Evolutionary conservation across 306 rosid species (phyloP).

Genomic region (Benincasa hispida): DNA sequence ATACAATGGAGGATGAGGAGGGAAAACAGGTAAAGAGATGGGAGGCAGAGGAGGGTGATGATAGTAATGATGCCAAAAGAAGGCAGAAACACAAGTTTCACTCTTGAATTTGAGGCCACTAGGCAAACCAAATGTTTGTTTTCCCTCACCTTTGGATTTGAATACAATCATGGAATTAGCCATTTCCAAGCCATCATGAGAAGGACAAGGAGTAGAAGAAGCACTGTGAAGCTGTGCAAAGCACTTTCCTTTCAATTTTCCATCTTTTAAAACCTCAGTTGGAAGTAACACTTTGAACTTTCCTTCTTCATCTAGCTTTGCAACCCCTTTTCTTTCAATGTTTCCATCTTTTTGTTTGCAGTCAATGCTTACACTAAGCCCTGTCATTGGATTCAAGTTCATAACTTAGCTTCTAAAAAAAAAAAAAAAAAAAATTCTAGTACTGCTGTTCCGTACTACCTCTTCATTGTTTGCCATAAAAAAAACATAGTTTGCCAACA

Average conservation of each 20-base stretch:
- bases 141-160: conserved; percentile 28
- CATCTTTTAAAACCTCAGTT: conserved; percentile 35
- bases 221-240: conserved; percentile 78
- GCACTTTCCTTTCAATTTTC: conserved; percentile 53
- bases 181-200: conserved; percentile 30
- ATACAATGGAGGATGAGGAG: conserved; percentile 6
- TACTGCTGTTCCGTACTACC: no score
- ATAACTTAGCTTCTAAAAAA: no score
- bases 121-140: conserved; percentile 33
- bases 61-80: conserved; percentile 35
- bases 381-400: conserved; percentile 16
- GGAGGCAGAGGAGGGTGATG: conserved; percentile 35
- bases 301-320: conserved; percentile 51
- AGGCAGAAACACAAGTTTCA: conserved; percentile 46
- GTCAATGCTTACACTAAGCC: conserved; percentile 53
- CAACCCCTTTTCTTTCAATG: conserved; percentile 45
- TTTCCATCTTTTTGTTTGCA: conserved; percentile 55
- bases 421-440: no score
- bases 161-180: conserved; percentile 40
- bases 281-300: conserved; percentile 58
- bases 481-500: no score
- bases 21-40: background rate
- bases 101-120: conserved; percentile 59
- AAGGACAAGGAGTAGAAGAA: conserved; percentile 47
- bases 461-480: no score